Evolutionary conservation across 805 yeast species (phyloP), one percentile per base, ranked within the genome.

Genomic region (Maudiozyma barnettii): DNA sequence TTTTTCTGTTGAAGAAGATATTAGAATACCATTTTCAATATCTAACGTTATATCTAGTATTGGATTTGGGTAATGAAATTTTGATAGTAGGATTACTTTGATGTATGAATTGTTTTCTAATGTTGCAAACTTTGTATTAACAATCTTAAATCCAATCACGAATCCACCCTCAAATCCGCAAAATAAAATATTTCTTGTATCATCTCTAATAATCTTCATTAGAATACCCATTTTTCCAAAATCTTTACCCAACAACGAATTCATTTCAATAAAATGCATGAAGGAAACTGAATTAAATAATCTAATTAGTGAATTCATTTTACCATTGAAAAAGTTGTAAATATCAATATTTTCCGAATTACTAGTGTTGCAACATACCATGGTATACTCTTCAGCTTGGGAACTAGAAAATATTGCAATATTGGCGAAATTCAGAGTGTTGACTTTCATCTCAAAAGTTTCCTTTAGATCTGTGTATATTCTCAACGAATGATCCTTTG

Each of bases 361-460:
- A 44, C 52, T 54, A 3, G 68, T 63, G 47, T 63, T 61, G 33
- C 61, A 59, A 44, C 67, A 60, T 39, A 53, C 44, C 39, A 64
- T 46, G 6, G 56, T 52, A 40, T 51, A 58, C 12, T 16, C 9
- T 8, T 42, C 6, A 36, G 30, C 14, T 33, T 19, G 3, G 20
- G 19, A 1, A 16, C 10, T 18, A 37, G 16, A 10, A 7, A 16
- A 21, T 37, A 21, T 21, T 5, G 21, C 23, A 19, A 62, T 39
- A 45, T 64, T 63, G 0, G 67, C 60, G 49, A 64, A 64, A 43
- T 61, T 64, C 36, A 63, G 44, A 1, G 67, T 64, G 46, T 64
- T 64, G 4, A 64, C 57, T 7, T 64, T 64, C 37, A 60, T 58
- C 30, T 55, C 57, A 48, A 57, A 59, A 9, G 52, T 40, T 40